Percentiles rank a stretch among this genome's conserved stretches.
These are phyloP conservation scores for Termitomyces bulborhizus DNA, from an alignment of 768 basidiomycete species.

Conservation along the genomic window DNA sequence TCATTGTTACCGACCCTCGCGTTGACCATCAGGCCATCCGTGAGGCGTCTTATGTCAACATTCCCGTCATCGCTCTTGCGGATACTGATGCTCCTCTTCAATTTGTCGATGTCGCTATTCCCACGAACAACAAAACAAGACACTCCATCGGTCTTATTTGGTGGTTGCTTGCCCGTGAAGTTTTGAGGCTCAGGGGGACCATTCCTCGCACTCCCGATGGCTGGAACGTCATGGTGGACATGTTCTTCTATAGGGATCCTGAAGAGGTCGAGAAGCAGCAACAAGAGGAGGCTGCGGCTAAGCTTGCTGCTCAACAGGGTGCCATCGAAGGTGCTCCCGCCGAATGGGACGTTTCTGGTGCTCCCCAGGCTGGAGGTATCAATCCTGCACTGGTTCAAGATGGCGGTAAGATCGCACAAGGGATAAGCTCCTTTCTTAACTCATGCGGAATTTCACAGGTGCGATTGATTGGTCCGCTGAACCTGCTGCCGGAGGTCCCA, in stretches of 20 bases:
- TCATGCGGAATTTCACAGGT: constrained; percentile 27
- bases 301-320: constrained; percentile 57
- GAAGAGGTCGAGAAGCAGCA: constrained; percentile 99
- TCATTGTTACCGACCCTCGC: constrained; percentile 97
- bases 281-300: constrained; percentile 87
- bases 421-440: background rate
- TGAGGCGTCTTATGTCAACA: constrained; percentile 99
- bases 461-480: constrained; percentile 86
- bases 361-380: constrained; percentile 62
- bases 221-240: constrained; percentile 98
- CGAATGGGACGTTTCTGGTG: constrained; percentile 76
- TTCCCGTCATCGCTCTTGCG: constrained; percentile 98
- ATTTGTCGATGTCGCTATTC: constrained; percentile 98
- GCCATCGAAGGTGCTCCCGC: constrained; percentile 37
- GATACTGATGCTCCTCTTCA: constrained; percentile 97
- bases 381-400: constrained; percentile 73
- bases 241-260: constrained; percentile 99
- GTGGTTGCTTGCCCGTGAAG: constrained; percentile 97
- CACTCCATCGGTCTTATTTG: constrained; percentile 96
- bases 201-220: constrained; percentile 87
- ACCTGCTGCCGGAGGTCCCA: constrained; percentile 36
- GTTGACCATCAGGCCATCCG: constrained; percentile 99
- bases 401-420: constrained; percentile 35
- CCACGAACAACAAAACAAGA: constrained; percentile 98
- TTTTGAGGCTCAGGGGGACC: constrained; percentile 91